phyloP scores from a whole-genome alignment of 2,329 filamentous ascomycete genomes.

The Cercospora sp. region DNA sequence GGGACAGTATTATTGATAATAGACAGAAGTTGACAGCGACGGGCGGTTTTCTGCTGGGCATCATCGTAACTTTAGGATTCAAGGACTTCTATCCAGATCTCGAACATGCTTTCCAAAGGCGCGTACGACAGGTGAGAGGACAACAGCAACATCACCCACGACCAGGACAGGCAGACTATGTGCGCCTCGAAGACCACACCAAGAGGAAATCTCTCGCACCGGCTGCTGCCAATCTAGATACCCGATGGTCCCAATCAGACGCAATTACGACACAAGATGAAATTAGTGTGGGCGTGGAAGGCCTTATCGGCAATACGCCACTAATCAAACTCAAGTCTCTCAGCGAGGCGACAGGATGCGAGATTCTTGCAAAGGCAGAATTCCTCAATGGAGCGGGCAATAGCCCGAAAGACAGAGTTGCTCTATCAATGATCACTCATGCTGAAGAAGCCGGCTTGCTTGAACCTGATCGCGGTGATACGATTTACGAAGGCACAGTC shows the following conservation, averaged over 20 bases:
- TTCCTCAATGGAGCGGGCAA: conserved; percentile 93
- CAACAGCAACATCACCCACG: conserved; percentile 28
- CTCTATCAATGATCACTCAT: conserved; percentile 79
- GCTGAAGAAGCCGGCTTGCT: conserved; percentile 79
- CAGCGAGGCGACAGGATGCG: conserved; percentile 81
- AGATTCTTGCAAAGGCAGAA: conserved; percentile 90
- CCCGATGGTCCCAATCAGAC: conserved; percentile 13
- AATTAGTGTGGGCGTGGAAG: conserved; percentile 80
- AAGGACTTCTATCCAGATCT: conserved; percentile 79
- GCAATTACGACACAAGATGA: conserved; percentile 22
- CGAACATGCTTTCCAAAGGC: conserved; percentile 62
- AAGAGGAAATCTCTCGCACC: conserved; percentile 15
- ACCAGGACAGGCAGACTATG: conserved; percentile 34
- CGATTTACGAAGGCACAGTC: conserved; percentile 95
- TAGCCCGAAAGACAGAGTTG: conserved; percentile 93
- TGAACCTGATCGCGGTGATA: conserved; percentile 79
- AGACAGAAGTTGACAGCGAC: conserved; percentile 38
- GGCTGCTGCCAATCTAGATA: conserved; percentile 17
- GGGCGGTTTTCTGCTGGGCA: conserved; percentile 67
- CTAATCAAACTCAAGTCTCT: conserved; percentile 14
- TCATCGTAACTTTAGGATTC: conserved; percentile 72
- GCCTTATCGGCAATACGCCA: conserved; percentile 49
- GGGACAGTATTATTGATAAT: conserved; percentile 38
- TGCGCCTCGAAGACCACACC: conserved; percentile 38
- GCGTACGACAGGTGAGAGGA: conserved; percentile 32